These are phyloP conservation scores for Ceratonia siliqua DNA, from an alignment of 306 rosid genomes.

Conservation along the genomic window DNA sequence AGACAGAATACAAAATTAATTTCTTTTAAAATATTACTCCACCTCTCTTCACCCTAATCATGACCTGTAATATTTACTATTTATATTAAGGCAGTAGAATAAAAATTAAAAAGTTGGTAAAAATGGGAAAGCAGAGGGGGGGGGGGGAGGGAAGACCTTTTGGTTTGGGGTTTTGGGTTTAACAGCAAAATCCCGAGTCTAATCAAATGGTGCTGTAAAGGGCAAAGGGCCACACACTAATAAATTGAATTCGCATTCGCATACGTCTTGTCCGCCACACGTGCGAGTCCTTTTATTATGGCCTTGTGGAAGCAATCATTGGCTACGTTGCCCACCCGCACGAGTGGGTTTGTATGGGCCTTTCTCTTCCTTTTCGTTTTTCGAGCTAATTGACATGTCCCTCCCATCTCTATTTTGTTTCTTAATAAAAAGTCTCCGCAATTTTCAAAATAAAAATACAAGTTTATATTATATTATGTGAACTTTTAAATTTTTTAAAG, in stretches of 20 bases:
- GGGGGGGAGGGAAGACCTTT: slow-evolving; percentile 6
- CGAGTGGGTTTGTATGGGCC: slow-evolving; percentile 46
- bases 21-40: too few relatives aligned
- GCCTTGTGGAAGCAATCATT: slow-evolving; percentile 55
- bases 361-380: not conserved
- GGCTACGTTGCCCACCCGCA: slow-evolving; percentile 55
- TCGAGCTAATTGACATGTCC: too few relatives aligned
- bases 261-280: slow-evolving; percentile 50
- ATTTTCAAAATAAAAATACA: too few relatives aligned
- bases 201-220: slow-evolving; percentile 48
- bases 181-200: slow-evolving; percentile 33
- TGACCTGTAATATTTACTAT: too few relatives aligned
- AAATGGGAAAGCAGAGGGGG: not conserved
- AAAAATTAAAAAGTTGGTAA: too few relatives aligned
- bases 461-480: too few relatives aligned
- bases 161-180: slow-evolving; percentile 28
- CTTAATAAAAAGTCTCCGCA: too few relatives aligned
- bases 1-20: too few relatives aligned
- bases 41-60: too few relatives aligned
- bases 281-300: slow-evolving; percentile 42
- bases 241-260: slow-evolving; percentile 18
- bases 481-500: too few relatives aligned
- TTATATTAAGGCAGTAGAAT: too few relatives aligned
- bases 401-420: too few relatives aligned
- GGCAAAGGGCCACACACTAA: slow-evolving; percentile 20